These are phyloP conservation scores for Rusavskia elegans DNA, from an alignment of 495 filamentous ascomycete genomes.

Conservation along the genomic window DNA sequence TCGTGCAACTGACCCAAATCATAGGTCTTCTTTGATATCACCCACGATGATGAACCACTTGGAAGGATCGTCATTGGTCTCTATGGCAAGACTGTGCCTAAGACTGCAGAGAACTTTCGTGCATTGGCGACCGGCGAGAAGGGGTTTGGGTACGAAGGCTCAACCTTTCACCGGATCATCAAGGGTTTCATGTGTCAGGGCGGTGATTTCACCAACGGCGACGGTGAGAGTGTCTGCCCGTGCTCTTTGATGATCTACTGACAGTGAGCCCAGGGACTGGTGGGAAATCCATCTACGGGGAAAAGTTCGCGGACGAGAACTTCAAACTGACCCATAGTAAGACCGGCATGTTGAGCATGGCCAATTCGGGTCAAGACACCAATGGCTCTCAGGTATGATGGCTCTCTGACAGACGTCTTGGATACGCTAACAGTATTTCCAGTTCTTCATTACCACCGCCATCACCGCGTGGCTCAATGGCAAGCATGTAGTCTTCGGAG, in stretches of 20 bases:
- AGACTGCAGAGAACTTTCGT: constrained; percentile 96
- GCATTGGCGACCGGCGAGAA: constrained; percentile 94
- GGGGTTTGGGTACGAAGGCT: constrained; percentile 90
- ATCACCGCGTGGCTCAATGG: constrained; percentile 69
- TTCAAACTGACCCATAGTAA: constrained; percentile 91
- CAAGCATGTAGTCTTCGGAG: constrained; percentile 79
- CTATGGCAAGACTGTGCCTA: constrained; percentile 96
- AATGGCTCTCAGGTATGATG: constrained; percentile 65
- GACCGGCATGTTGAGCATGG: constrained; percentile 50
- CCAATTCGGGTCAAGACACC: constrained; percentile 93
- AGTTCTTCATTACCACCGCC: constrained; percentile 15
- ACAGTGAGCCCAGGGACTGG: constrained; percentile 47
- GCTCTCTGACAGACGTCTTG: not conserved
- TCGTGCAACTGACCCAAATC: not conserved
- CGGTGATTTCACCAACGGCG: constrained; percentile 93
- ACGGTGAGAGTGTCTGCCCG: constrained; percentile 31
- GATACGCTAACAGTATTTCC: not conserved
- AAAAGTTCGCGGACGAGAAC: constrained; percentile 95
- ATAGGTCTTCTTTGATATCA: constrained; percentile 85
- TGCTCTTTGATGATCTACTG: constrained; percentile 4
- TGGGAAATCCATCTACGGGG: constrained; percentile 94
- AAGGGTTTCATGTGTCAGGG: constrained; percentile 99
- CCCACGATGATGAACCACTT: constrained; percentile 71
- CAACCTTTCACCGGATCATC: constrained; percentile 96
- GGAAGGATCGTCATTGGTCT: constrained; percentile 86